Conservation (phyloP, 352 stramenopile species). For the Globisporangium nagaii region DNA sequence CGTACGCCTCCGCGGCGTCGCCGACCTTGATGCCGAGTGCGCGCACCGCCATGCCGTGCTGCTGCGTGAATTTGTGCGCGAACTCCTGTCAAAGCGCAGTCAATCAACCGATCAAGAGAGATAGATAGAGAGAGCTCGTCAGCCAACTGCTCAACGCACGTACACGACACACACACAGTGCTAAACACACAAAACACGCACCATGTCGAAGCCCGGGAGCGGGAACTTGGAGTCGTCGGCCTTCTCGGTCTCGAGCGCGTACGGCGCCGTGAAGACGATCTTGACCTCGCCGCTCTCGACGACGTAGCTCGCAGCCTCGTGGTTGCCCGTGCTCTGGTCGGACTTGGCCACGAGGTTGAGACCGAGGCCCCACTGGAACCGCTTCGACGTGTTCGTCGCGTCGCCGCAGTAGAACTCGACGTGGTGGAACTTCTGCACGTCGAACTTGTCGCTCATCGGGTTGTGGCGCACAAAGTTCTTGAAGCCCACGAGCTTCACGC, state of each 20-base stretch:
- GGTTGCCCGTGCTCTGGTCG: conserved; percentile 86
- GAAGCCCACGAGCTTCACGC: conserved; percentile 63
- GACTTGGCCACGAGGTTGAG: conserved; percentile 80
- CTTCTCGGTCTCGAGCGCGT: conserved; percentile 70
- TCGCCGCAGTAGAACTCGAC: conserved; percentile 83
- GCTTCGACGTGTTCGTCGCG: conserved; percentile 65
- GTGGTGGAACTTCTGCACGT: conserved; percentile 80
- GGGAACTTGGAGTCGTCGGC: conserved; percentile 33
- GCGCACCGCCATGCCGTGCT: conserved; percentile 76
- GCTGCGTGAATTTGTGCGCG: conserved; percentile 74
- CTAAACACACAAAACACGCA: not conserved
- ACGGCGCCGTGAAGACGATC: conserved; percentile 88
- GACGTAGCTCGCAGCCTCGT: conserved; percentile 82
- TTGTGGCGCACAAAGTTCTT: conserved; percentile 77
- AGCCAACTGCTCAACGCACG: too few species aligned
- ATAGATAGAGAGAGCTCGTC: too few species aligned
- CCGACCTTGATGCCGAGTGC: conserved; percentile 79
- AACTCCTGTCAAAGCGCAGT: conserved; percentile 20
- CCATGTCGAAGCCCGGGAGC: conserved; percentile 58
- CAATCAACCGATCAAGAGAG: not conserved
- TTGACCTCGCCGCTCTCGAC: conserved; percentile 72
- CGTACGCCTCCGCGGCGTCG: conserved; percentile 72
- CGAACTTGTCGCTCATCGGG: conserved; percentile 69
- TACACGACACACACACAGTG: not conserved
- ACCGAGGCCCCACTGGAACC: conserved; percentile 83